A percentile compares a stretch with the other conserved stretches of the same genome.
Conservation (phyloP, 2,329 filamentous ascomycete species). For the Talaromyces albobiverticillius region DNA sequence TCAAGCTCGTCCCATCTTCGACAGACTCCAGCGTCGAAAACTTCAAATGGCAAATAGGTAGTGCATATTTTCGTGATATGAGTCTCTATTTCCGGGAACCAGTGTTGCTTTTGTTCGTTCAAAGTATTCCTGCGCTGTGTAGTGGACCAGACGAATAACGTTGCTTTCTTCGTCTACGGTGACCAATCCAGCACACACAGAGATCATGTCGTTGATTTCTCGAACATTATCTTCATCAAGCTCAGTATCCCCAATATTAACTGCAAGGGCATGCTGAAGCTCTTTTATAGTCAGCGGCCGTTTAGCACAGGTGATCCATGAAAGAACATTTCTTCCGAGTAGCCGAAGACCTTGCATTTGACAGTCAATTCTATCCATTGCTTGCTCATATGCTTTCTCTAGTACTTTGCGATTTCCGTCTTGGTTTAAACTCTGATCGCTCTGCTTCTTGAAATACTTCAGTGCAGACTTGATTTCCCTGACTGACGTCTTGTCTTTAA, state of each 20-base stretch:
- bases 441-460: conserved; percentile 22
- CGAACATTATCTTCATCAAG: conserved; percentile 36
- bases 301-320: conserved; percentile 42
- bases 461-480: conserved; percentile 35
- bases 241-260: conserved; percentile 24
- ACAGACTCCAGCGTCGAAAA: conserved; percentile 12
- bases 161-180: conserved; percentile 28
- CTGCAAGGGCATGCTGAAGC: conserved; percentile 45
- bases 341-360: conserved; percentile 29
- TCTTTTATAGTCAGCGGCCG: conserved; percentile 34
- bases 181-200: conserved; percentile 33
- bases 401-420: conserved; percentile 28
- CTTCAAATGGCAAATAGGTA: conserved; percentile 21
- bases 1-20: not conserved
- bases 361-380: conserved; percentile 43
- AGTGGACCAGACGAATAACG: conserved; percentile 32
- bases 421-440: not conserved
- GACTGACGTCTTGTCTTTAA: conserved; percentile 15
- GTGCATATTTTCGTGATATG: conserved; percentile 18
- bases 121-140: conserved; percentile 34
- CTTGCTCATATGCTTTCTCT: conserved; percentile 41
- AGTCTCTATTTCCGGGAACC: conserved; percentile 17
- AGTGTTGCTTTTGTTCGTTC: conserved; percentile 12
- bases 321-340: conserved; percentile 39
- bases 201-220: conserved; percentile 23